Evolutionary conservation across 2,329 filamentous ascomycete species (phyloP).

Genomic region (Phyllosticta citrichinensis): DNA sequence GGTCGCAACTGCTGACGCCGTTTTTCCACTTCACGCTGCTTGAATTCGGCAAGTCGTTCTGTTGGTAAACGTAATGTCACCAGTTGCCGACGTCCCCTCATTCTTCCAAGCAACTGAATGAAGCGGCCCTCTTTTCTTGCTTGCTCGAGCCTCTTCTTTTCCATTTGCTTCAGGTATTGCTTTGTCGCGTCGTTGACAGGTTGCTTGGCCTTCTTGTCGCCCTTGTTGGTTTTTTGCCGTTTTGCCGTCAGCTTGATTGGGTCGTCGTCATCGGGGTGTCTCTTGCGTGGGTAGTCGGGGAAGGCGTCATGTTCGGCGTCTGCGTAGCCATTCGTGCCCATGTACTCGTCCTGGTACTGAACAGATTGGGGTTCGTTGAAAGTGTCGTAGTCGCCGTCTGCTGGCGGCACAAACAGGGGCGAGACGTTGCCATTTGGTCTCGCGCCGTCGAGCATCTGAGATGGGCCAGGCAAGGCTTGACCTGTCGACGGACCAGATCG

Average conservation of each 20-base stretch:
- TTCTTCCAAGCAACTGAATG: slow-evolving; percentile 35
- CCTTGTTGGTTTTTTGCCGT: slow-evolving; percentile 27
- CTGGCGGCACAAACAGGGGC: background rate
- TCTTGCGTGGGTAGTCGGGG: slow-evolving; percentile 20
- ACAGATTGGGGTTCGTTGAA: background rate
- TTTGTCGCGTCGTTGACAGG: slow-evolving; percentile 35
- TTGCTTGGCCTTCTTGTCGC: slow-evolving; percentile 20
- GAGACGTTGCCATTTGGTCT: slow-evolving; percentile 5
- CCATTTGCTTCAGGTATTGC: slow-evolving; percentile 38
- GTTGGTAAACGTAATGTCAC: slow-evolving; percentile 31
- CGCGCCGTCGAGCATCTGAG: slow-evolving; percentile 19
- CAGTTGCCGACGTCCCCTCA: slow-evolving; percentile 35
- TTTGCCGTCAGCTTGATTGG: slow-evolving; percentile 16
- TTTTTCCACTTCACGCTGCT: slow-evolving; percentile 22
- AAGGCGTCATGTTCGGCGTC: slow-evolving; percentile 22
- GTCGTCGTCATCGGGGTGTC: slow-evolving; percentile 20
- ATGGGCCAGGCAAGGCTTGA: background rate
- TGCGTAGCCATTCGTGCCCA: slow-evolving; percentile 16
- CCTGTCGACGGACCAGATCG: background rate
- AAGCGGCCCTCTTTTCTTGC: slow-evolving; percentile 35
- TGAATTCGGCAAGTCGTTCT: slow-evolving; percentile 27
- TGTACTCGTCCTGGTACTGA: slow-evolving; percentile 11
- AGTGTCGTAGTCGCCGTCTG: slow-evolving; percentile 3
- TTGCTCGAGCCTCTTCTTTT: slow-evolving; percentile 34
- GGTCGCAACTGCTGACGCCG: slow-evolving; percentile 11